These are phyloP conservation scores for Myriosclerotinia duriaeana DNA, from an alignment of 2,329 filamentous ascomycete species.

Conservation along the genomic window DNA sequence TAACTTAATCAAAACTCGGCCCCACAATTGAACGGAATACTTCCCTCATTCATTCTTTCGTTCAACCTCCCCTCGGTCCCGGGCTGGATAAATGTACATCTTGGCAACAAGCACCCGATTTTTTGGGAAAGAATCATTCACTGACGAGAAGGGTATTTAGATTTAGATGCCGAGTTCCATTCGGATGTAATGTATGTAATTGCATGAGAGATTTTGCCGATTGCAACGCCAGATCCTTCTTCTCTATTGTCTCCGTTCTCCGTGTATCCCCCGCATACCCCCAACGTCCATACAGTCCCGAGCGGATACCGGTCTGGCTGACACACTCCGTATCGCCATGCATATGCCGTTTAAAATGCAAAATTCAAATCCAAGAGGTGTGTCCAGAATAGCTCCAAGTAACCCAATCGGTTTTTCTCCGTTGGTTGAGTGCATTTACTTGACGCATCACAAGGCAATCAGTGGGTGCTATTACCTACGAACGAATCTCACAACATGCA, in stretches of 20 bases:
- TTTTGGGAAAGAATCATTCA: conserved; percentile 6
- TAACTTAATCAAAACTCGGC: neutral
- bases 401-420: neutral
- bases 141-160: conserved; percentile 5
- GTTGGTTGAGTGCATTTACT: neutral
- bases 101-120: conserved; percentile 9
- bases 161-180: conserved; percentile 14
- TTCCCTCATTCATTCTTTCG: conserved; percentile 6
- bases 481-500: conserved; percentile 1
- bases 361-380: neutral
- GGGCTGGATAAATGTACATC: conserved; percentile 8
- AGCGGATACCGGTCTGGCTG: conserved; percentile 12
- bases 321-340: conserved; percentile 6
- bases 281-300: neutral
- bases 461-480: neutral
- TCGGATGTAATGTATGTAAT: conserved; percentile 22
- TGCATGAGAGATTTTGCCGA: conserved; percentile 16
- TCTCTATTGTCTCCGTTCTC: conserved; percentile 5
- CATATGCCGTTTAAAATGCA: neutral
- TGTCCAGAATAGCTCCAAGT: neutral
- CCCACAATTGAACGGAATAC: neutral
- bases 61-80: neutral
- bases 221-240: conserved; percentile 14
- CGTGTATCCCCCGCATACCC: neutral
- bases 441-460: neutral